Base-by-base conservation (phyloP, 1,139 yeast genomes). In the Candida glucosophila region DNA sequence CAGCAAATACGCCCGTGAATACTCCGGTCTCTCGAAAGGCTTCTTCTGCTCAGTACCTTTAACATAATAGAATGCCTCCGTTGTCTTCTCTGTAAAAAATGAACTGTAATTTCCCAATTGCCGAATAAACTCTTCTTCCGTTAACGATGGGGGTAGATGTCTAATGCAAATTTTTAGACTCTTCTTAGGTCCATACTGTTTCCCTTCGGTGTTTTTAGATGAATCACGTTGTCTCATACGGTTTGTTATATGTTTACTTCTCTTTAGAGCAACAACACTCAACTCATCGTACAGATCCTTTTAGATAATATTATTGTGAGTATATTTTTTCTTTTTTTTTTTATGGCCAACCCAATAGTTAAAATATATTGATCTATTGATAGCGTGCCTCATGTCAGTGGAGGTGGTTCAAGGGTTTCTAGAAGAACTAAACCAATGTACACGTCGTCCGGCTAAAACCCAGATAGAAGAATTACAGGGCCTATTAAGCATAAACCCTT, bases 1-100 rank as follows among this genome's bases (percentile, higher is more conserved):
- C n/a, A 33, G 32, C 5, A 54, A 17, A 30, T 55, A 55, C 5
- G 55, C 55, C 24, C 60, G 34, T 2, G 58, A 52, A 30, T 49
- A 52, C 5, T 34, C 30, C 0, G 58, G 58, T 8, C 38, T 24
- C 28, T 51, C 56, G 26, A 39, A 52, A 5, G 52, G 49, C 9
- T 33, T 37, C 6, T 25, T 23, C 2, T 49, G 41, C 25, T 37
- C 35, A 10, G 29, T 27, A 4, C 53, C 53, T 26, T 35, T 27
- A 7, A 41, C 44, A 25, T 40, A 48, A 22, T 48, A 48, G 15
- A 25, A 31, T 9, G 33, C 35, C 2, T 22, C 22, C 9, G 43
- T 33, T 14, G 26, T 22, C 6, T 27, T 23, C 15, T 27, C 26
- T 8, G 15, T 22, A 12, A 17, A 11, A 15, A 21, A 14, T 10